Conservation (phyloP, 495 filamentous ascomycete species). For the Lophium mytilinum region DNA sequence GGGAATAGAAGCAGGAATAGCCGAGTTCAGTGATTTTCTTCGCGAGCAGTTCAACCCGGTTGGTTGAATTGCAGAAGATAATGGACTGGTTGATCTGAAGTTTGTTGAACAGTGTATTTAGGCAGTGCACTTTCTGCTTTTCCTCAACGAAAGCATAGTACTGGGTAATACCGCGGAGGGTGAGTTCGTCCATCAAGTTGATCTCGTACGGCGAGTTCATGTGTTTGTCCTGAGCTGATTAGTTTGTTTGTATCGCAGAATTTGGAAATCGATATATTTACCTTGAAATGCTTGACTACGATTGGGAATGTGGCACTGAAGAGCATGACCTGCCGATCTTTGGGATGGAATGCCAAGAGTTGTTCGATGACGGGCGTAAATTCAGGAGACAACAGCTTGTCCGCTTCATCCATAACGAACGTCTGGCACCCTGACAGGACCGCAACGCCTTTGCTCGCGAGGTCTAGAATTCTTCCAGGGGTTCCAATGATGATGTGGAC, state of each 20-base stretch:
- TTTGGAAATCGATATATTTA: constrained; percentile 22
- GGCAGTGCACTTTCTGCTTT: constrained; percentile 97
- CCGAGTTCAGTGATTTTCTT: constrained; percentile 99
- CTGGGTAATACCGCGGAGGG: constrained; percentile 93
- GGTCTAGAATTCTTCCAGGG: constrained; percentile 86
- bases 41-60: constrained; percentile 90
- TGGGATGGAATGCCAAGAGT: constrained; percentile 83
- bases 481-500: constrained; percentile 98
- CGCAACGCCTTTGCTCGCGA: constrained; percentile 89
- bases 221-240: constrained; percentile 64
- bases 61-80: constrained; percentile 99
- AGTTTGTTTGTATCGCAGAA: background rate
- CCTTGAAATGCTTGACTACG: constrained; percentile 92
- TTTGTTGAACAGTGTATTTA: constrained; percentile 98
- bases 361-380: constrained; percentile 98
- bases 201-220: constrained; percentile 95
- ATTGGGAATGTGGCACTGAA: constrained; percentile 96
- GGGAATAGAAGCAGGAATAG: constrained; percentile 99
- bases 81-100: constrained; percentile 99
- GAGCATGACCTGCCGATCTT: constrained; percentile 96
- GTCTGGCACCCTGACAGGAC: constrained; percentile 94
- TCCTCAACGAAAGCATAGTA: constrained; percentile 99
- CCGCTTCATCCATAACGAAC: constrained; percentile 98
- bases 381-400: constrained; percentile 91
- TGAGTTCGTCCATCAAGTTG: constrained; percentile 99